phyloP scores from a whole-genome alignment of 768 basidiomycete species.

The Sarcodon aspratus region DNA sequence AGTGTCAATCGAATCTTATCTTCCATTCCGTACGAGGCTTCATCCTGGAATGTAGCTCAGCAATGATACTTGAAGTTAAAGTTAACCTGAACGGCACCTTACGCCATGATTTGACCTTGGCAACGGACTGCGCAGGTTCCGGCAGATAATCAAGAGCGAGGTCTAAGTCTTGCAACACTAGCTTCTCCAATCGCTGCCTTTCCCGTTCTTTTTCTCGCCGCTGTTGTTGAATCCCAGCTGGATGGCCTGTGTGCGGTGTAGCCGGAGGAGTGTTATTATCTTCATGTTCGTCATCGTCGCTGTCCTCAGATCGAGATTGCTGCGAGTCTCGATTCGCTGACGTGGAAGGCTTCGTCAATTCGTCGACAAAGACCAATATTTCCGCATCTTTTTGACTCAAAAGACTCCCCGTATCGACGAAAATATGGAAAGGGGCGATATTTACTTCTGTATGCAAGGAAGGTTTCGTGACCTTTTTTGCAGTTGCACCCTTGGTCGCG shows the following conservation, averaged over 20 bases:
- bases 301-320: neutral
- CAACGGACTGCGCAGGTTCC: neutral
- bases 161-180: constrained; percentile 50
- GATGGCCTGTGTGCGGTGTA: constrained; percentile 17
- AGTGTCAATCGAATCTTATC: constrained; percentile 19
- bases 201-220: constrained; percentile 18
- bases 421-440: constrained; percentile 62
- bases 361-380: constrained; percentile 38
- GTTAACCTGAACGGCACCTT: constrained; percentile 3
- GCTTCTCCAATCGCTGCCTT: constrained; percentile 33
- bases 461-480: constrained; percentile 3
- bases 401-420: constrained; percentile 47
- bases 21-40: neutral
- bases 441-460: constrained; percentile 25
- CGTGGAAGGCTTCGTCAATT: constrained; percentile 17
- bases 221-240: constrained; percentile 1
- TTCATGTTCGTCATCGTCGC: constrained; percentile 14
- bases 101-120: constrained; percentile 1
- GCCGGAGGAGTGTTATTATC: constrained; percentile 28
- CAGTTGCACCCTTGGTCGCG: neutral
- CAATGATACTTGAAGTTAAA: neutral
- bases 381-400: constrained; percentile 24
- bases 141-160: constrained; percentile 35
- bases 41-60: neutral
- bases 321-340: constrained; percentile 2